Conservation (phyloP, 2,329 filamentous ascomycete species). For the Alternaria ventricosa region DNA sequence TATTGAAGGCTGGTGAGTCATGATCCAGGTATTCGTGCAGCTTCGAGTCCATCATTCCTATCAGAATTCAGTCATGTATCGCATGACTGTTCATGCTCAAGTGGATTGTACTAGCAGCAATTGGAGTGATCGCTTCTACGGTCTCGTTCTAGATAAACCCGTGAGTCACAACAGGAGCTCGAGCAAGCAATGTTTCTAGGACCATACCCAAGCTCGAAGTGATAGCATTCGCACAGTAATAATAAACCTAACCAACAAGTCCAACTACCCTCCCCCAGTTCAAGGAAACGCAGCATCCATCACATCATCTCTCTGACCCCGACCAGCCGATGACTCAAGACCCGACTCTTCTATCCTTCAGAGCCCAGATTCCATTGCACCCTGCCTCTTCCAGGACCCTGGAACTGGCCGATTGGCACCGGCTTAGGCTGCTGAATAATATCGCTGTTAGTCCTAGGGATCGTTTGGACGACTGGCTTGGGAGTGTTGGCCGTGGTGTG, state of each 20-base stretch:
- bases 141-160: too few relatives aligned
- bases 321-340: not conserved
- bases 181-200: too few relatives aligned
- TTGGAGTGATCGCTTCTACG: too few relatives aligned
- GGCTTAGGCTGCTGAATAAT: slow-evolving; percentile 38
- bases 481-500: slow-evolving; percentile 8
- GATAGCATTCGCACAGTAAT: not conserved
- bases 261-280: not conserved
- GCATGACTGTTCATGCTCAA: too few relatives aligned
- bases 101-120: too few relatives aligned
- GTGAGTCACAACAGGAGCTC: too few relatives aligned
- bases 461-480: slow-evolving; percentile 13
- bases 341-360: slow-evolving; percentile 21
- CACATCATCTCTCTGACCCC: not conserved
- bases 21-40: too few relatives aligned
- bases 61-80: too few relatives aligned
- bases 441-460: slow-evolving; percentile 37
- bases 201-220: not conserved
- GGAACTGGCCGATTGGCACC: slow-evolving; percentile 26
- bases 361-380: slow-evolving; percentile 47
- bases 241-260: not conserved
- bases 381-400: slow-evolving; percentile 24
- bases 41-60: too few relatives aligned
- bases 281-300: not conserved
- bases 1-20: too few relatives aligned